These are phyloP conservation scores for Kockovaella imperatae DNA, from an alignment of 768 basidiomycete species.

Conservation along the genomic window DNA sequence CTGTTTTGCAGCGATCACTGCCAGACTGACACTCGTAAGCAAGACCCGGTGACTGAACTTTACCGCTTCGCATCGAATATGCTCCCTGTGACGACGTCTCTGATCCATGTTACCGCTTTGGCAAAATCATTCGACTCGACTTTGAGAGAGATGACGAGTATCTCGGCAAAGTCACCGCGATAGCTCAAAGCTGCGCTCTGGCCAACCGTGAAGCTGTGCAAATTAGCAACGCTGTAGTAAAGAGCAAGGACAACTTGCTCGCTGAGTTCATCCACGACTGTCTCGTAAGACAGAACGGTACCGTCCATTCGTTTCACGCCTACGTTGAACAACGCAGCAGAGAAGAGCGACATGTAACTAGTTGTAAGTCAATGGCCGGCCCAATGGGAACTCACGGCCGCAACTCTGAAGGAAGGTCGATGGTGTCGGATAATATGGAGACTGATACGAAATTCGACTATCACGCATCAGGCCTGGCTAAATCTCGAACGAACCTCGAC, in stretches of 20 bases:
- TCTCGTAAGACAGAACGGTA: constrained; percentile 67
- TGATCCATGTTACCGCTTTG: constrained; percentile 66
- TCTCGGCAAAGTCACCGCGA: constrained; percentile 60
- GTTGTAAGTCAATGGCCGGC: not conserved
- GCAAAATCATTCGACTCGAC: constrained; percentile 76
- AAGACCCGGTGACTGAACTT: constrained; percentile 1
- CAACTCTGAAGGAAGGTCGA: constrained; percentile 62
- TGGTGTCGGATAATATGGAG: constrained; percentile 68
- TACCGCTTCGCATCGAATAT: constrained; percentile 39
- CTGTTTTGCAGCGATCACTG: constrained; percentile 76
- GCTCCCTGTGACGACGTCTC: constrained; percentile 32
- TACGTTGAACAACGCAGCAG: constrained; percentile 78
- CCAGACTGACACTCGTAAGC: constrained; percentile 52
- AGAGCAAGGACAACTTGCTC: constrained; percentile 51
- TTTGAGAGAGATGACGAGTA: constrained; percentile 66
- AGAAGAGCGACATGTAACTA: constrained; percentile 71
- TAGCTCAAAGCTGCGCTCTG: constrained; percentile 69
- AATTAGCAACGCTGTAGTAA: too few relatives aligned
- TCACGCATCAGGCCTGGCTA: constrained; percentile 8
- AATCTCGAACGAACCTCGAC: constrained; percentile 56
- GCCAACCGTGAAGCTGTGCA: constrained; percentile 57
- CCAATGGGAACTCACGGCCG: constrained; percentile 56
- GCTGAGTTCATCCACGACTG: constrained; percentile 83
- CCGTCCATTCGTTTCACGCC: constrained; percentile 68
- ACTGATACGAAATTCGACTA: constrained; percentile 90